Evolutionary conservation across 352 stramenopile genomes (phyloP).

Genomic region (Pilasporangium apinafurcum): DNA sequence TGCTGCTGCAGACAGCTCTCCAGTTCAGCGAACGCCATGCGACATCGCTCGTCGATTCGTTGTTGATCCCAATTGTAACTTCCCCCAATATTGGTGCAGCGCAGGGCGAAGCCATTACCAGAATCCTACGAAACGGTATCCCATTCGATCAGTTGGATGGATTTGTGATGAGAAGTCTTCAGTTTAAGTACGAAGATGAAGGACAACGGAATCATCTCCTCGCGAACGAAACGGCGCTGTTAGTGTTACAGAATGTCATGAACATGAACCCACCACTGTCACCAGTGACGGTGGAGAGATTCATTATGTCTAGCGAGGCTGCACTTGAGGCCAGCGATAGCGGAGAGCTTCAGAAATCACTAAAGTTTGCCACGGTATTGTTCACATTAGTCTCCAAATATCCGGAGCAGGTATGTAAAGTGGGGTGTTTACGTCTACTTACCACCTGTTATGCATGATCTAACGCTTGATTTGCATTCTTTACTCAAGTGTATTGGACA

Average conservation of each 20-base stretch:
- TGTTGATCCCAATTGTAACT: conserved; percentile 49
- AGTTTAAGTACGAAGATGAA: neutral
- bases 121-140: conserved; percentile 50
- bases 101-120: conserved; percentile 64
- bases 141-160: conserved; percentile 38
- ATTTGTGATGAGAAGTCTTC: conserved; percentile 28
- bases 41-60: conserved; percentile 30
- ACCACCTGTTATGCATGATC: neutral
- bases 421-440: neutral
- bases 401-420: conserved; percentile 17
- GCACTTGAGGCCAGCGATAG: conserved; percentile 25
- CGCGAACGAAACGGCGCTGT: conserved; percentile 51
- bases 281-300: conserved; percentile 30
- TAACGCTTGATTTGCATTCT: neutral
- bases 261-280: conserved; percentile 51
- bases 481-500: conserved; percentile 21
- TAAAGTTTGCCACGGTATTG: conserved; percentile 59
- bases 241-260: conserved; percentile 73
- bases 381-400: conserved; percentile 67
- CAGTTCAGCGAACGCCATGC: conserved; percentile 44
- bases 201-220: conserved; percentile 21
- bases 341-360: conserved; percentile 23
- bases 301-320: conserved; percentile 34
- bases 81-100: conserved; percentile 23
- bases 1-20: conserved; percentile 54